Conservation (phyloP, 2,329 filamentous ascomycete genomes). For the Aspergillus tamarii region DNA sequence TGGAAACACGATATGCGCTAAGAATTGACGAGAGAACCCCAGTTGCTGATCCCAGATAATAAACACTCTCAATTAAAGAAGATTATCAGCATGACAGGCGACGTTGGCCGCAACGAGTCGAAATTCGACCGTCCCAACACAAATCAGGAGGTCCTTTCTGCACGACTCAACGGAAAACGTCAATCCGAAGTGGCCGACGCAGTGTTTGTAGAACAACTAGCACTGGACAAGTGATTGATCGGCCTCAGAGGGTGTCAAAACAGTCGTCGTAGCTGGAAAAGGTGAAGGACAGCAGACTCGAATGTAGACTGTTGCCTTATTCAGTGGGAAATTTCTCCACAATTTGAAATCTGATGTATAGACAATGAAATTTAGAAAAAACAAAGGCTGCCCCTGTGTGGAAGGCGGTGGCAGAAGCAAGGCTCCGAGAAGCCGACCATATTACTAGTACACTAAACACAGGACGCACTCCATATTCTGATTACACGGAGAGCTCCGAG, state of each 20-base stretch:
- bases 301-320: not conserved
- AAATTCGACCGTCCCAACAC: not conserved
- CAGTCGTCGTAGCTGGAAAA: not conserved
- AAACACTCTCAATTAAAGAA: not conserved
- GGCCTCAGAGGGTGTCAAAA: not conserved
- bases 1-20: not conserved
- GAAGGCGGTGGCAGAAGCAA: conserved; percentile 9
- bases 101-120: not conserved
- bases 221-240: not conserved
- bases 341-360: not conserved
- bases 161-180: not conserved
- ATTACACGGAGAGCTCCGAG: too few species aligned
- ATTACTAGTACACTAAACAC: too few species aligned
- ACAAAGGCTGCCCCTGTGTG: not conserved
- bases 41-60: not conserved
- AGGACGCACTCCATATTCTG: too few species aligned
- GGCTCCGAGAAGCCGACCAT: not conserved
- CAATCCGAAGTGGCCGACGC: not conserved
- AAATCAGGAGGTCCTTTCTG: not conserved
- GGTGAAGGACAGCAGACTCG: not conserved
- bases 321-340: not conserved
- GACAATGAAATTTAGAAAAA: conserved; percentile 1
- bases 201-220: not conserved
- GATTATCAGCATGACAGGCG: conserved; percentile 11
- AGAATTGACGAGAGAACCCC: not conserved